Evolutionary conservation across 257 asterid species (phyloP).

Genomic region (Capsicum pubescens): DNA sequence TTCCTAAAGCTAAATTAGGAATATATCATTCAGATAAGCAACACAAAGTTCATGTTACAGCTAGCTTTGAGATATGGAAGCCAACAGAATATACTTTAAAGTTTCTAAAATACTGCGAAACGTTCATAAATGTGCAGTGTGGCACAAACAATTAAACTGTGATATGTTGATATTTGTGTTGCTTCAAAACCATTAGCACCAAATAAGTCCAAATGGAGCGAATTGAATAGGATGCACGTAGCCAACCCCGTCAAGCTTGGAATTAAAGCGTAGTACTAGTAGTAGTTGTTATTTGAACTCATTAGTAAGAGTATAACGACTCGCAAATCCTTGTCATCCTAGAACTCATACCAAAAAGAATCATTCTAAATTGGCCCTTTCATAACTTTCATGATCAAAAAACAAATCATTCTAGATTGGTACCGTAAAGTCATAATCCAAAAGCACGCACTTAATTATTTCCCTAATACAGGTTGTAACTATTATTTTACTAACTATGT

Average conservation of each 20-base stretch:
- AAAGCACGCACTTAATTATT: not conserved
- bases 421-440: not conserved
- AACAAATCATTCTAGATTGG: not conserved
- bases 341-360: not conserved
- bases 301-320: not conserved
- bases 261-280: not conserved
- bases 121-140: not conserved
- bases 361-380: not conserved
- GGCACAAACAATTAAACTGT: not conserved
- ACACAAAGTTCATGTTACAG: not conserved
- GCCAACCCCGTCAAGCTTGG: not conserved
- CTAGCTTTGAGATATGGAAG: not conserved
- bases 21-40: not conserved
- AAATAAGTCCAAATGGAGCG: not conserved
- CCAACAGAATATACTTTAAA: not conserved
- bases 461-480: not conserved
- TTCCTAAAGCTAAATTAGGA: not conserved
- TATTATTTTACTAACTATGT: not conserved
- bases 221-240: not conserved
- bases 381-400: not conserved
- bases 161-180: not conserved
- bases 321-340: slow-evolving; percentile 3
- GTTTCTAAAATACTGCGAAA: not conserved
- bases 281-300: not conserved
- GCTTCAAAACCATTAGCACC: not conserved